Evolutionary conservation across 108 stramenopile species (phyloP).

Genomic region (Aureococcus anophagefferens): DNA sequence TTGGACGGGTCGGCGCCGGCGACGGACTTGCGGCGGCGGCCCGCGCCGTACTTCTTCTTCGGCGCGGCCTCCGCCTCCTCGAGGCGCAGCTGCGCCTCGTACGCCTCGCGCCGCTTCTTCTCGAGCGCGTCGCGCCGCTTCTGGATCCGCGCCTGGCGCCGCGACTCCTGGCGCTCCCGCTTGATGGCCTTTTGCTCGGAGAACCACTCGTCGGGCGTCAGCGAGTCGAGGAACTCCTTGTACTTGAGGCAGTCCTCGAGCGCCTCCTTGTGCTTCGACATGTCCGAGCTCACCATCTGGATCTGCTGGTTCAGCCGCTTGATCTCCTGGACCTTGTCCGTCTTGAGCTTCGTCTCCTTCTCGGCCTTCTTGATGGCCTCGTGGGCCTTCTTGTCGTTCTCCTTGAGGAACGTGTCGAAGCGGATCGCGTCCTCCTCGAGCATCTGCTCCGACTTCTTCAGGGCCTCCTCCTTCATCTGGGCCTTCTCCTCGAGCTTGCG

Average conservation of each 20-base stretch:
- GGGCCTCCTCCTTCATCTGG: constrained; percentile 56
- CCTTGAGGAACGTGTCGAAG: constrained; percentile 67
- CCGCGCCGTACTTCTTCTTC: too few species aligned
- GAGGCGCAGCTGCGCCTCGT: constrained; percentile 3
- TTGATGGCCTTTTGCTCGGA: constrained; percentile 22
- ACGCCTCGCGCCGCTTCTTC: constrained; percentile 10
- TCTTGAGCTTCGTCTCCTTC: constrained; percentile 49
- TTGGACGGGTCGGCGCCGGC: too few species aligned
- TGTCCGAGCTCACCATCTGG: constrained; percentile 43
- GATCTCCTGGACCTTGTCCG: constrained; percentile 53
- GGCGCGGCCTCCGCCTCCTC: too few species aligned
- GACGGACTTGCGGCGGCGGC: not conserved
- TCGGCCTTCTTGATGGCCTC: constrained; percentile 58
- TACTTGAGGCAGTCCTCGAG: constrained; percentile 55
- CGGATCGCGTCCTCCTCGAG: constrained; percentile 61
- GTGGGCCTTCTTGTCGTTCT: constrained; percentile 63
- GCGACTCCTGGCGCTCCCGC: constrained; percentile 15
- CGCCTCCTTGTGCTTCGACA: constrained; percentile 50
- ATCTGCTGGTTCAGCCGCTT: constrained; percentile 58
- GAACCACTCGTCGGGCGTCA: constrained; percentile 54
- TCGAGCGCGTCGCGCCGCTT: constrained; percentile 12
- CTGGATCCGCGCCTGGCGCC: constrained; percentile 8
- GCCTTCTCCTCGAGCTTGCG: constrained; percentile 62
- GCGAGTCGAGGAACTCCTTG: constrained; percentile 50
- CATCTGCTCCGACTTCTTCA: constrained; percentile 49